phyloP scores from a whole-genome alignment of 257 asterid species.

The Solanum microdontum region DNA sequence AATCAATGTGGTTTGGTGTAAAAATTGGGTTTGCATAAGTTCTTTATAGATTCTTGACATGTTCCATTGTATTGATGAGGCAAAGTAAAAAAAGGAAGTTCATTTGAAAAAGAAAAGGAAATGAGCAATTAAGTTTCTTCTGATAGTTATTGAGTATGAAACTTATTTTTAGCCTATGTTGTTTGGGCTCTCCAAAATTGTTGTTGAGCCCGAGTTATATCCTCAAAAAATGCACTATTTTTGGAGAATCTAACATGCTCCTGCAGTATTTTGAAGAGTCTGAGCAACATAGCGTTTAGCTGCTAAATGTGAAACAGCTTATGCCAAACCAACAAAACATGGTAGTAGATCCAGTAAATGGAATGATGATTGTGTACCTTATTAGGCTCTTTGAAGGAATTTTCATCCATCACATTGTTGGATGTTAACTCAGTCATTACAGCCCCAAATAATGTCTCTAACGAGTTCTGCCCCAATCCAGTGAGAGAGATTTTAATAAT shows the following conservation, averaged over 20 bases:
- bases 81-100: background rate
- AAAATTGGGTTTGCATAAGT: background rate
- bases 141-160: background rate
- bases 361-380: slow-evolving; percentile 30
- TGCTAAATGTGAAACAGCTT: background rate
- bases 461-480: slow-evolving; percentile 29
- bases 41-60: background rate
- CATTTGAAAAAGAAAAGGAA: background rate
- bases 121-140: background rate
- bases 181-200: background rate
- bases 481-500: slow-evolving; percentile 27
- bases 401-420: slow-evolving; percentile 53
- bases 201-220: background rate
- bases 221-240: background rate
- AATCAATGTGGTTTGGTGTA: background rate
- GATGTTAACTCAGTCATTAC: slow-evolving; percentile 48
- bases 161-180: background rate
- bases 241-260: background rate
- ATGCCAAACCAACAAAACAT: background rate
- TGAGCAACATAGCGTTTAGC: background rate
- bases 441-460: slow-evolving; percentile 35
- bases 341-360: background rate
- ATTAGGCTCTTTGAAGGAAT: slow-evolving; percentile 52
- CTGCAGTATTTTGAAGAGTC: background rate
- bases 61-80: background rate